Conservation (phyloP, 345 rosid genomes). For the Ricinus communis region DNA sequence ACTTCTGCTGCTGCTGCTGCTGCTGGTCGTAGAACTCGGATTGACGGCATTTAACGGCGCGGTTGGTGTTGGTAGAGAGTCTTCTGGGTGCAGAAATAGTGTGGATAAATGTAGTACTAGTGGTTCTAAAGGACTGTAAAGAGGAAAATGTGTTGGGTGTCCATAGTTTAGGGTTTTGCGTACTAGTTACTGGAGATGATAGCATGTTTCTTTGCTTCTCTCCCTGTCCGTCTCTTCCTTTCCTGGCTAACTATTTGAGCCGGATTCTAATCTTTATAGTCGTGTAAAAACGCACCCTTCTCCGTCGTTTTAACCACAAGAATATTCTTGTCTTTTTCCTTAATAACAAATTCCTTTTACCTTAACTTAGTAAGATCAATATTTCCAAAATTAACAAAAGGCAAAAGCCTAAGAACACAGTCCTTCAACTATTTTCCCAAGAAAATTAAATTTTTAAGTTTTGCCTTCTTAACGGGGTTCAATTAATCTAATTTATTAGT, state of each 20-base stretch:
- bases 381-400: too few relatives aligned
- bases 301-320: too few relatives aligned
- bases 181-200: slow-evolving; percentile 15
- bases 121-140: not conserved
- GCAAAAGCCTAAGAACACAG: too few relatives aligned
- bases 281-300: too few relatives aligned
- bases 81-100: slow-evolving; percentile 24
- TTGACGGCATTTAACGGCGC: slow-evolving; percentile 58
- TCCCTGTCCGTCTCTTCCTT: not conserved
- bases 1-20: slow-evolving; percentile 34
- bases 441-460: too few relatives aligned
- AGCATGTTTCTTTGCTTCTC: slow-evolving; percentile 33
- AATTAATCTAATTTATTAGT: too few relatives aligned
- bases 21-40: slow-evolving; percentile 48
- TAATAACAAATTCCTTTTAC: too few relatives aligned
- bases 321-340: too few relatives aligned
- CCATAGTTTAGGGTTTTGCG: slow-evolving; percentile 36
- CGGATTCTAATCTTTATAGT: too few relatives aligned
- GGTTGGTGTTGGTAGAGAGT: slow-evolving; percentile 8
- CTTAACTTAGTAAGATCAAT: too few relatives aligned
- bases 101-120: slow-evolving; percentile 17
- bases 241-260: not conserved
- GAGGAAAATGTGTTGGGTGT: slow-evolving; percentile 19
- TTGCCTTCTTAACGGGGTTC: too few relatives aligned
- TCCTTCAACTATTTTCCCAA: too few relatives aligned